Evolutionary conservation across 495 filamentous ascomycete genomes (phyloP).

Genomic region (Talaromyces ruber): DNA sequence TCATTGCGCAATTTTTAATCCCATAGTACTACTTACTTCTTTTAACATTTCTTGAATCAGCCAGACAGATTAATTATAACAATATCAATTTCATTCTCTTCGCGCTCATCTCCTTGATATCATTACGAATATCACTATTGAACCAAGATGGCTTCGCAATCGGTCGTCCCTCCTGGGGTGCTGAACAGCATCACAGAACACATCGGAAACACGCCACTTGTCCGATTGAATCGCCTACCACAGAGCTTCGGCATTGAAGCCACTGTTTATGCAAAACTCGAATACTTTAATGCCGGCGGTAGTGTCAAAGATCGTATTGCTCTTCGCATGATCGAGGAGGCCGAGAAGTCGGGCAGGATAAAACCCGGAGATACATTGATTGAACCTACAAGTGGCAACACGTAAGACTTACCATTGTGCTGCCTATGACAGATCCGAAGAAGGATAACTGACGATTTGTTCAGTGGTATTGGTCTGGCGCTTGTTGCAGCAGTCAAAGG

Average conservation of each 20-base stretch:
- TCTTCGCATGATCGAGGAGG: constrained; percentile 94
- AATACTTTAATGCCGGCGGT: constrained; percentile 95
- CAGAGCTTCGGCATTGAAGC: constrained; percentile 82
- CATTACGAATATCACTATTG: background rate
- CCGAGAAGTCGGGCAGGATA: constrained; percentile 83
- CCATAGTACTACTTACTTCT: background rate
- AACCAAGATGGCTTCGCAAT: constrained; percentile 6
- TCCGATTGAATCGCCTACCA: constrained; percentile 84
- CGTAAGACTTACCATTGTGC: constrained; percentile 39
- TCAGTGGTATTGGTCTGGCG: constrained; percentile 84
- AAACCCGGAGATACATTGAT: constrained; percentile 96
- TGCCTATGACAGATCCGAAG: background rate
- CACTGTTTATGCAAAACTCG: constrained; percentile 88
- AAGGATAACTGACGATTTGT: constrained; percentile 8
- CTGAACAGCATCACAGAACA: constrained; percentile 55
- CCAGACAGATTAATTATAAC: background rate
- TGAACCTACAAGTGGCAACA: constrained; percentile 96
- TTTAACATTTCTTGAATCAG: background rate
- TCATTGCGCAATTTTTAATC: background rate
- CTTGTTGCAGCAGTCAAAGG: constrained; percentile 92
- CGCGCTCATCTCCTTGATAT: background rate
- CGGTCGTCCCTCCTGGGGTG: constrained; percentile 46
- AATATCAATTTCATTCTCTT: background rate
- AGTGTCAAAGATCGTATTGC: constrained; percentile 98
- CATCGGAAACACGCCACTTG: constrained; percentile 93